Conservation (phyloP, 352 stramenopile species). For the Phytophthora pluvialis region DNA sequence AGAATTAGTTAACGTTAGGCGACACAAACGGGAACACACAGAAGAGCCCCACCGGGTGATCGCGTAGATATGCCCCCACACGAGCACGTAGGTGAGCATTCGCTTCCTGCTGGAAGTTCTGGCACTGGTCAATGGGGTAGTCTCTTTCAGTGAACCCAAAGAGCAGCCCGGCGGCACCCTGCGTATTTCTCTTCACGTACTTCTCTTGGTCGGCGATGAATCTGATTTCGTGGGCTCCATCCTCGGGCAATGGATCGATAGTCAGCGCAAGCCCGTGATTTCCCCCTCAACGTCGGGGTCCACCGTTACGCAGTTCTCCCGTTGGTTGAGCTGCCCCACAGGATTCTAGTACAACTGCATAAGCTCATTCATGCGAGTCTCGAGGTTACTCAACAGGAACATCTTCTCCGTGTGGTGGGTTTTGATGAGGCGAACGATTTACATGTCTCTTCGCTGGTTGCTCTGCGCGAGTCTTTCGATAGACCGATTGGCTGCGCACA, state of each 20-base stretch:
- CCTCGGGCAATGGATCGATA: background rate
- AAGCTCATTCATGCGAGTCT: background rate
- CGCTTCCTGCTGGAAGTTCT: constrained; percentile 14
- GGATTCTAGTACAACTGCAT: constrained; percentile 5
- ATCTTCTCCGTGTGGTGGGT: constrained; percentile 12
- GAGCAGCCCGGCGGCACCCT: background rate
- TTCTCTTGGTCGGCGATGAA: constrained; percentile 13
- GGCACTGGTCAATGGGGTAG: constrained; percentile 13
- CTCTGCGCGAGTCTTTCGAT: constrained; percentile 6
- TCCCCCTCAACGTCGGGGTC: constrained; percentile 1
- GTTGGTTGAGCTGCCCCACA: constrained; percentile 4
- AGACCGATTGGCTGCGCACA: constrained; percentile 1
- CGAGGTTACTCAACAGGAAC: constrained; percentile 9
- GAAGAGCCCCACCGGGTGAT: constrained; percentile 8
- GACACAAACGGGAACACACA: background rate
- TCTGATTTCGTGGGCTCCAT: constrained; percentile 7
- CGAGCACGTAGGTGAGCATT: constrained; percentile 9
- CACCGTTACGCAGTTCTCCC: constrained; percentile 13
- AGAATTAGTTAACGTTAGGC: constrained; percentile 1
- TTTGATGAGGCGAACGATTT: constrained; percentile 10
- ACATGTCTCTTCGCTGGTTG: constrained; percentile 10
- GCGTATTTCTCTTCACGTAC: background rate
- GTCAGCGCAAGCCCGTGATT: constrained; percentile 11
- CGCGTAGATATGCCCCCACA: constrained; percentile 8
- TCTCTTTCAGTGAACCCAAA: constrained; percentile 7